Conservation (phyloP, 2,329 filamentous ascomycete species). For the Thermochaetoides dissita region DNA sequence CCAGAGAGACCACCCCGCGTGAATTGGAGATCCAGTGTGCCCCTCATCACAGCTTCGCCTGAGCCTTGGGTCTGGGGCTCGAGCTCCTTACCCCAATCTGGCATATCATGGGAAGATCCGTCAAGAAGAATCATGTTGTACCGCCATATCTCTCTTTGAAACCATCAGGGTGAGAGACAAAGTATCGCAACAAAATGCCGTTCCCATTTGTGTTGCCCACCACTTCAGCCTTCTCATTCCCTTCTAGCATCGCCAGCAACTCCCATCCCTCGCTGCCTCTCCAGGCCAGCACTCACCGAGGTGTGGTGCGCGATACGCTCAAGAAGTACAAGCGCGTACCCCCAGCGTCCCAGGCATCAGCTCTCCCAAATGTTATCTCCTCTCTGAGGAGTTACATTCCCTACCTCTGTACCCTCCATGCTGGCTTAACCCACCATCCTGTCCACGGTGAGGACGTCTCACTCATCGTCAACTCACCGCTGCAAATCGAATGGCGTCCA, state of each 20-base stretch:
- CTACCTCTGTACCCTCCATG: conserved; percentile 65
- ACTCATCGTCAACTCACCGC: conserved; percentile 45
- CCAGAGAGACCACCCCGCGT: no score
- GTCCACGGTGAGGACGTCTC: conserved; percentile 45
- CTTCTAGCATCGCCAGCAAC: conserved; percentile 58
- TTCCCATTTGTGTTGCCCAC: conserved; percentile 82
- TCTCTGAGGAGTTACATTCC: conserved; percentile 67
- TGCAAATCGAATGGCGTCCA: conserved; percentile 70
- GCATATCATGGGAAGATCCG: no score
- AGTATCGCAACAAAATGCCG: conserved; percentile 46
- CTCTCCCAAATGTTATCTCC: conserved; percentile 56
- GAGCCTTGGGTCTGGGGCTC: no score
- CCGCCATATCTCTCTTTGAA: no score
- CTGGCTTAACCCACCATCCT: conserved; percentile 48
- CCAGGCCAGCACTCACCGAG: conserved; percentile 67
- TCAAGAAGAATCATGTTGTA: no score
- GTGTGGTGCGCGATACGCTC: conserved; percentile 66
- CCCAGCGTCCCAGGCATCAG: conserved; percentile 51
- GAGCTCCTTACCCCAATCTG: no score
- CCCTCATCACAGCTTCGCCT: no score
- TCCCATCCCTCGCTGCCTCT: conserved; percentile 83
- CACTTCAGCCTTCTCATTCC: conserved; percentile 75
- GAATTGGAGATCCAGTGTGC: no score
- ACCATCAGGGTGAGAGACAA: no score
- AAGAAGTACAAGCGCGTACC: conserved; percentile 86